Evolutionary conservation across 1,139 yeast genomes (phyloP).

Genomic region (Yarrowia galli): DNA sequence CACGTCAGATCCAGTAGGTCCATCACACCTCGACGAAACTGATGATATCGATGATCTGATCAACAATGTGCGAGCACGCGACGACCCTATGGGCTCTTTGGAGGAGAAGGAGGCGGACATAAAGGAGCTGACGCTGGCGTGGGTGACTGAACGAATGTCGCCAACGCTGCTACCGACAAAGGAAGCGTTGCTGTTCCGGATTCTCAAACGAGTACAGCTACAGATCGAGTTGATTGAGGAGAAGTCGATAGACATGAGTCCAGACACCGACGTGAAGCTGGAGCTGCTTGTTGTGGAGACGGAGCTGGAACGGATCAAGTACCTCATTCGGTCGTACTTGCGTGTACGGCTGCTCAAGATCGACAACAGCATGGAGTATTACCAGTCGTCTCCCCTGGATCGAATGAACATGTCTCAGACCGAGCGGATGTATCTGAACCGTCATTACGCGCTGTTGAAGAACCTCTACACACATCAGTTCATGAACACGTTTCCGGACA

Average conservation of each 20-base stretch:
- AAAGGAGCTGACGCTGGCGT: conserved; percentile 62
- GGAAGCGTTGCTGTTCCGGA: conserved; percentile 61
- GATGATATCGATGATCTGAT: conserved; percentile 47
- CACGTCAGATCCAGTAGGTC: not conserved
- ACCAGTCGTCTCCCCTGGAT: conserved; percentile 48
- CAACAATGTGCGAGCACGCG: conserved; percentile 17
- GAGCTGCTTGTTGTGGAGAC: conserved; percentile 86
- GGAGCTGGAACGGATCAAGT: conserved; percentile 86
- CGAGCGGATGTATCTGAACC: conserved; percentile 69
- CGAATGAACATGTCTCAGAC: conserved; percentile 49
- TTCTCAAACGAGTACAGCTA: conserved; percentile 64
- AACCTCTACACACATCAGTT: conserved; percentile 74
- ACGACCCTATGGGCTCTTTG: conserved; percentile 17
- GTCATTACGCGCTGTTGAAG: conserved; percentile 69
- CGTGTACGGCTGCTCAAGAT: conserved; percentile 72
- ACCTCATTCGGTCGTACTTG: conserved; percentile 76
- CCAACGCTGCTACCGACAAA: conserved; percentile 85
- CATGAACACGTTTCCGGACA: conserved; percentile 69
- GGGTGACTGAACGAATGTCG: conserved; percentile 85
- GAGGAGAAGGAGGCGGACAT: conserved; percentile 40
- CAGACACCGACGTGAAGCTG: conserved; percentile 69
- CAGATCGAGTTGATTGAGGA: conserved; percentile 74
- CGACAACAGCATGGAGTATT: conserved; percentile 69
- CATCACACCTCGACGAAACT: not conserved
- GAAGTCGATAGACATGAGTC: conserved; percentile 61